Percentiles rank a stretch among this genome's conserved stretches.
These are phyloP conservation scores for Vanderwaltozyma yarrowii DNA, from an alignment of 805 yeast genomes.

Conservation along the genomic window DNA sequence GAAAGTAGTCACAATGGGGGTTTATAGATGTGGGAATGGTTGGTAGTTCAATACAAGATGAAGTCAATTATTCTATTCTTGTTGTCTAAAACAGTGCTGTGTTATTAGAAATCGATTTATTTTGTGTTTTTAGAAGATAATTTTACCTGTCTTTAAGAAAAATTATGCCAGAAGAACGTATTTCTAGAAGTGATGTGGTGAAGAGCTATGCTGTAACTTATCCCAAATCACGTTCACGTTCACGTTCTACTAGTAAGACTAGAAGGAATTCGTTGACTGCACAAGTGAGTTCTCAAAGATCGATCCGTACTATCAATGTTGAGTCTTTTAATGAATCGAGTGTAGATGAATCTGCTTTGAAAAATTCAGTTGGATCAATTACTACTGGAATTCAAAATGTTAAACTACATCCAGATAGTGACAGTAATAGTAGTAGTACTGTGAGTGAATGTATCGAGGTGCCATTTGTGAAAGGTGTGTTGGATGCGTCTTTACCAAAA, in stretches of 20 bases:
- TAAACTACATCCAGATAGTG: not conserved
- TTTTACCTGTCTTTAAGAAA: too few species aligned
- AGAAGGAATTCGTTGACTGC: conserved; percentile 20
- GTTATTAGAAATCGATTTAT: too few species aligned
- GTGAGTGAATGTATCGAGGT: conserved; percentile 26
- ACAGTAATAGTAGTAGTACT: not conserved
- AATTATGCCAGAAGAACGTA: not conserved
- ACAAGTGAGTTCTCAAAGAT: conserved; percentile 20
- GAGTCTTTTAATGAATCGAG: conserved; percentile 11
- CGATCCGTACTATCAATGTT: conserved; percentile 22
- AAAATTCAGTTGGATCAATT: not conserved
- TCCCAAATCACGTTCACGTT: conserved; percentile 9
- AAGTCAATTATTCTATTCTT: too few species aligned
- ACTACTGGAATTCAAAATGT: not conserved
- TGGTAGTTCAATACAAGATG: too few species aligned
- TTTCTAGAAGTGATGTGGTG: not conserved
- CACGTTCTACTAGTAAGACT: conserved; percentile 33
- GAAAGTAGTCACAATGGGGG: too few species aligned
- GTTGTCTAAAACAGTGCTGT: too few species aligned
- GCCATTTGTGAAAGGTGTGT: conserved; percentile 43
- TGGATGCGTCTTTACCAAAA: conserved; percentile 72
- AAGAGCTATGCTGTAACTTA: conserved; percentile 1
- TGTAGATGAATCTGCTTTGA: not conserved
- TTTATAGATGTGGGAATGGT: too few species aligned
- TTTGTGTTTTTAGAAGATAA: too few species aligned